A percentile compares a stretch with the other conserved stretches of the same genome.
Evolutionary conservation across 176 grass and related monocot genomes (phyloP).

Genomic region (Rhynchospora tenuis): DNA sequence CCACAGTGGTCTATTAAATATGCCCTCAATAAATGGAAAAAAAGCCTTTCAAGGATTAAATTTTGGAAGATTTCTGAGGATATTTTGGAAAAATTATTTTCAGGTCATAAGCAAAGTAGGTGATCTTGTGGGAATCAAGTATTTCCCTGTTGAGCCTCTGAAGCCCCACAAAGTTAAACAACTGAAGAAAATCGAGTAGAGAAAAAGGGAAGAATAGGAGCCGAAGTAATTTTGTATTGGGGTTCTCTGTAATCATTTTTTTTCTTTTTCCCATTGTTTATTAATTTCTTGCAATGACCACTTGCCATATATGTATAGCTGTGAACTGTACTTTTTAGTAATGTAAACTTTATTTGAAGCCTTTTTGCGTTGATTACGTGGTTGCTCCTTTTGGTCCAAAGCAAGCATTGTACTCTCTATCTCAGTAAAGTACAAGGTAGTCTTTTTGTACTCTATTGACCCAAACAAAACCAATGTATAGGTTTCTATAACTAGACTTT

Average conservation of each 20-base stretch:
- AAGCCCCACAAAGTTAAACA: conserved; percentile 34
- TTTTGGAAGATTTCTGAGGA: not conserved
- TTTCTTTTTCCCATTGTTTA: not conserved
- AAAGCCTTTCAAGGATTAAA: not conserved
- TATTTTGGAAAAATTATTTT: conserved; percentile 7
- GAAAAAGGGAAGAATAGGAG: not conserved
- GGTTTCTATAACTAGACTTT: not conserved
- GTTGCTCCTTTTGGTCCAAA: conserved; percentile 2
- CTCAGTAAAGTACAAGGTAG: not conserved
- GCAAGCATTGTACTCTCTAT: not conserved
- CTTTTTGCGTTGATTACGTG: not conserved
- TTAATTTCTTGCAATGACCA: not conserved
- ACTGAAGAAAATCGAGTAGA: conserved; percentile 69
- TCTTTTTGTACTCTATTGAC: not conserved
- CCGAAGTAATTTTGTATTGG: conserved; percentile 20
- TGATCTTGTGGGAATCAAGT: conserved; percentile 91
- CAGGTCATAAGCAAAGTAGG: conserved; percentile 98
- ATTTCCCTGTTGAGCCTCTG: conserved; percentile 74
- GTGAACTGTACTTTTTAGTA: not conserved
- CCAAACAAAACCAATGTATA: not conserved
- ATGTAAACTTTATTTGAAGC: not conserved
- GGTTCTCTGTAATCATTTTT: conserved; percentile 20
- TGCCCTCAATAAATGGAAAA: not conserved
- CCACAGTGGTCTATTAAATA: not conserved
- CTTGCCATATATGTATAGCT: conserved; percentile 18